A percentile compares a stretch with the other conserved stretches of the same genome.
phyloP scores from a whole-genome alignment of 2,329 filamentous ascomycete genomes.

The Beauveria sp. region DNA sequence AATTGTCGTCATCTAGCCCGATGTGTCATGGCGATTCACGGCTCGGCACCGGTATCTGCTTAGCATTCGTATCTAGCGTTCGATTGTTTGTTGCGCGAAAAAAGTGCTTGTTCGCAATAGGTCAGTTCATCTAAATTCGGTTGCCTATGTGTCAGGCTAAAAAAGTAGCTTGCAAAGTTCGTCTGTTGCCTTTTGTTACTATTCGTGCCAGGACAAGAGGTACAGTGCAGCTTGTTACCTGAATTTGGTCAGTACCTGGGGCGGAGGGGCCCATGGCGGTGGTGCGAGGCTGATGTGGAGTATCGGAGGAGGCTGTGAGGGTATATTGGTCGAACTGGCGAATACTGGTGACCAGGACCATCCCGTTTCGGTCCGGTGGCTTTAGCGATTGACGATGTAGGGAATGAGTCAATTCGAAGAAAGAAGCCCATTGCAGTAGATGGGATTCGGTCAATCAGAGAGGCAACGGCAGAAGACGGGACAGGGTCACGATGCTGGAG shows the following conservation, averaged over 20 bases:
- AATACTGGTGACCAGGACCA: not conserved
- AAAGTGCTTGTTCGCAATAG: not conserved
- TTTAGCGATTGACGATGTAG: not conserved
- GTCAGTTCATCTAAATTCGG: not conserved
- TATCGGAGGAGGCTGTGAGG: not conserved
- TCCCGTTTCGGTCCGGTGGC: not conserved
- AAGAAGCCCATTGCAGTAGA: not conserved
- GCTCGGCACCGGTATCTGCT: not conserved
- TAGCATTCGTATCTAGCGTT: not conserved
- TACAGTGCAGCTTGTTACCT: too few species aligned
- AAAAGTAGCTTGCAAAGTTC: too few species aligned
- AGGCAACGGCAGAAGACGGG: not conserved
- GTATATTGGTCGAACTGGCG: not conserved
- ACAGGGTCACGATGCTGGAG: not conserved
- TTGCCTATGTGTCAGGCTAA: not conserved
- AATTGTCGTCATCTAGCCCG: not conserved
- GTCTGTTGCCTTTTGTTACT: too few species aligned
- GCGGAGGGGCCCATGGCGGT: not conserved
- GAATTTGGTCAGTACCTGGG: too few species aligned
- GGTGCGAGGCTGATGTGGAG: slow-evolving; percentile 2
- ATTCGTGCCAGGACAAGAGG: not conserved
- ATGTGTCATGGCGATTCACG: not conserved
- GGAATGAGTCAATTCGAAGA: not conserved
- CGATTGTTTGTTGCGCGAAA: not conserved
- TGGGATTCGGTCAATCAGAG: not conserved